A percentile compares a stretch with the other conserved stretches of the same genome.
phyloP scores from a whole-genome alignment of 176 grass and related monocot genomes.

The Oryza australiensis region DNA sequence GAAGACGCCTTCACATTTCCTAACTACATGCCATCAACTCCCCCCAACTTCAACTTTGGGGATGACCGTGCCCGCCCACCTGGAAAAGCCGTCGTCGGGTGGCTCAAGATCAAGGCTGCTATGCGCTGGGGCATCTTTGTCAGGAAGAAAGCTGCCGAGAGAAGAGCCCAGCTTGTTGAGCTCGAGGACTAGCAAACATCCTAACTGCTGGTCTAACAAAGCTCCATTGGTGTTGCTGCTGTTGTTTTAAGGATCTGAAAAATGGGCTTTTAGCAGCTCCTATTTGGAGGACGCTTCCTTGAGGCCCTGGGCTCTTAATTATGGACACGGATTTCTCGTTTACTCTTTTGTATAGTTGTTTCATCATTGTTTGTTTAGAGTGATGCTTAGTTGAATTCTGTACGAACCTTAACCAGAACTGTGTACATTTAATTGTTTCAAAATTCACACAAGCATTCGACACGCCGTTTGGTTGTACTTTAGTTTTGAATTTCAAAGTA shows the following conservation, averaged over 20 bases:
- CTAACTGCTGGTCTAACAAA: background rate
- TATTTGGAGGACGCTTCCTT: constrained; percentile 26
- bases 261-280: constrained; percentile 12
- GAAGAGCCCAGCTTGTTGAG: constrained; percentile 98
- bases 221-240: background rate
- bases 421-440: constrained; percentile 46
- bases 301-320: constrained; percentile 23
- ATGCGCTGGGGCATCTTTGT: constrained; percentile 99
- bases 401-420: constrained; percentile 28
- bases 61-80: constrained; percentile 52
- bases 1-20: constrained; percentile 67
- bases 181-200: constrained; percentile 64
- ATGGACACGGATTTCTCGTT: constrained; percentile 5
- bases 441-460: constrained; percentile 12
- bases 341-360: constrained; percentile 38
- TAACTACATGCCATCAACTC: constrained; percentile 46
- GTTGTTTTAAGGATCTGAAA: constrained; percentile 14
- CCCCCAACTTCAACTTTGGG: constrained; percentile 52
- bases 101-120: constrained; percentile 98
- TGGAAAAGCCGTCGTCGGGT: constrained; percentile 86
- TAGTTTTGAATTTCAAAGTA: background rate
- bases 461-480: background rate
- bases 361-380: constrained; percentile 21
- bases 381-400: constrained; percentile 24
- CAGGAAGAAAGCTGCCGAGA: constrained; percentile 96